Evolutionary conservation across 2,329 filamentous ascomycete genomes (phyloP).

Genomic region (Trichoderma koningiopsis): DNA sequence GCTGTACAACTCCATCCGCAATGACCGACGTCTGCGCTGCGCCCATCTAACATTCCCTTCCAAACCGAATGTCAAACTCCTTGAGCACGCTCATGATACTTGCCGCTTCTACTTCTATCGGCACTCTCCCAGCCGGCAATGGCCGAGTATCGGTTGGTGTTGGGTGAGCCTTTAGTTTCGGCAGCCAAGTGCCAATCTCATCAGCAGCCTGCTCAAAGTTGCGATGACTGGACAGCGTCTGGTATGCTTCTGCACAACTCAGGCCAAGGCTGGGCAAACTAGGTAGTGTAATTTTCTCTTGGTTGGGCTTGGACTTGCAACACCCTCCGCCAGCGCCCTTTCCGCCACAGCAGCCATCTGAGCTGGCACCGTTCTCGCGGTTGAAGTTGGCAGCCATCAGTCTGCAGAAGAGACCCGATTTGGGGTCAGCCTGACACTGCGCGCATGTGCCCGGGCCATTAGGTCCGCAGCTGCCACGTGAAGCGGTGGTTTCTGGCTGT

Average conservation of each 20-base stretch:
- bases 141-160: slow-evolving; percentile 34
- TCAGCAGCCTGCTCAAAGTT: slow-evolving; percentile 74
- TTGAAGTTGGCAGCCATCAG: slow-evolving; percentile 70
- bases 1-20: not conserved
- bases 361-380: slow-evolving; percentile 41
- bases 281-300: slow-evolving; percentile 41
- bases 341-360: slow-evolving; percentile 64
- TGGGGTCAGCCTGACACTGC: slow-evolving; percentile 76
- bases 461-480: slow-evolving; percentile 54
- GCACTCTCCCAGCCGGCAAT: slow-evolving; percentile 49
- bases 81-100: slow-evolving; percentile 86
- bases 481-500: slow-evolving; percentile 28
- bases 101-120: slow-evolving; percentile 78
- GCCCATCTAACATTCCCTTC: slow-evolving; percentile 41
- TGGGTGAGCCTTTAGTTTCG: slow-evolving; percentile 66
- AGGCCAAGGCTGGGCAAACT: slow-evolving; percentile 58
- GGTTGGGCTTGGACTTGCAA: slow-evolving; percentile 53
- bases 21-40: not conserved
- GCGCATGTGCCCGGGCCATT: slow-evolving; percentile 78
- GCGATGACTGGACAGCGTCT: slow-evolving; percentile 74
- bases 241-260: slow-evolving; percentile 76
- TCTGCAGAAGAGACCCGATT: slow-evolving; percentile 81
- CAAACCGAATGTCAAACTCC: slow-evolving; percentile 77
- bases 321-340: slow-evolving; percentile 62
- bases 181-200: slow-evolving; percentile 75